A percentile compares a stretch with the other conserved stretches of the same genome.
Evolutionary conservation across 2,329 filamentous ascomycete species (phyloP).

Genomic region (Microcera coccophila): DNA sequence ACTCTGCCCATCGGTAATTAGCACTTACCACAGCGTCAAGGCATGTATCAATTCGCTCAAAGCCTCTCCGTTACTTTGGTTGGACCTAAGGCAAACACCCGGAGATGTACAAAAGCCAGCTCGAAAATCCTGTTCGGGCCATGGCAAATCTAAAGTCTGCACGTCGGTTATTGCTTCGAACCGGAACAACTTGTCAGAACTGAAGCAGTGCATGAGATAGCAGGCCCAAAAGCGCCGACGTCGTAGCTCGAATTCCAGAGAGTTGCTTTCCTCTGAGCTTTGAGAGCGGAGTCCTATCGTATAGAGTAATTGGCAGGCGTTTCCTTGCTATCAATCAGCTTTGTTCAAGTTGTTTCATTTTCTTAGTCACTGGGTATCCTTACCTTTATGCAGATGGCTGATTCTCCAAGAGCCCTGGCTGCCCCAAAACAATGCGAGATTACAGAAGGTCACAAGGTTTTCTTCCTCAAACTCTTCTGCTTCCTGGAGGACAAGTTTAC

Average conservation of each 20-base stretch:
- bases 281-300: conserved; percentile 4
- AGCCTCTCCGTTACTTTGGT: conserved; percentile 2
- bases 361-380: not conserved
- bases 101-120: not conserved
- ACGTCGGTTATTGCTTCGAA: conserved; percentile 5
- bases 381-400: conserved; percentile 19
- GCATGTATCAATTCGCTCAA: conserved; percentile 10
- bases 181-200: conserved; percentile 4
- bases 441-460: conserved; percentile 16
- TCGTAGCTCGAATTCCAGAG: conserved; percentile 2
- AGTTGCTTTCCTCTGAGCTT: not conserved
- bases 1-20: too few species aligned
- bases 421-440: conserved; percentile 19
- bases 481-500: conserved; percentile 10
- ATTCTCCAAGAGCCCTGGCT: conserved; percentile 20
- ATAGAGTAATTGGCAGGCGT: conserved; percentile 14
- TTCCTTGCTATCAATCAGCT: not conserved
- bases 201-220: conserved; percentile 15
- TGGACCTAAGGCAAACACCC: not conserved
- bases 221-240: conserved; percentile 14
- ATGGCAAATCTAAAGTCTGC: conserved; percentile 7
- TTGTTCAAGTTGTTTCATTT: too few species aligned
- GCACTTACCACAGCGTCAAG: conserved; percentile 11
- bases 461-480: conserved; percentile 10
- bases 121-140: conserved; percentile 6